These are phyloP conservation scores for Phaeodactylum tricornutum DNA, from an alignment of 108 stramenopile species.

Conservation along the genomic window DNA sequence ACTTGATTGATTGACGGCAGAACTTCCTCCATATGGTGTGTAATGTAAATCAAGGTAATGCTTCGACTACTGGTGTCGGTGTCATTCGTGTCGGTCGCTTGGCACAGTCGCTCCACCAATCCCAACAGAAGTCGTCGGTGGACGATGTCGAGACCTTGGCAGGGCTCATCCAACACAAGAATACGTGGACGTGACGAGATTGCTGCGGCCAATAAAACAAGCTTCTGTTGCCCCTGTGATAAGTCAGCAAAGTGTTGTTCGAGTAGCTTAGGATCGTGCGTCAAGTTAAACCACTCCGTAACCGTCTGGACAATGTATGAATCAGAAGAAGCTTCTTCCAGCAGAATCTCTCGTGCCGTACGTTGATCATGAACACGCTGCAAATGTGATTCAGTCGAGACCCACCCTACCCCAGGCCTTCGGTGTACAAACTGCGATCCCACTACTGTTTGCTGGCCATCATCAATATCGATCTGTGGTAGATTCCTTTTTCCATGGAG, in stretches of 20 bases:
- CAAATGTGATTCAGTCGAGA: constrained; percentile 72
- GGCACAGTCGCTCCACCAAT: constrained; percentile 44
- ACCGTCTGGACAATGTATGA: background rate
- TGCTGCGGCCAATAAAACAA: constrained; percentile 54
- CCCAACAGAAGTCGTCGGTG: constrained; percentile 38
- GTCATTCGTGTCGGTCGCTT: constrained; percentile 39
- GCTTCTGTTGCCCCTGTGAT: constrained; percentile 77
- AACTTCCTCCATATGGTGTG: constrained; percentile 62
- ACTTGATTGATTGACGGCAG: constrained; percentile 37
- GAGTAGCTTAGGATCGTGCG: background rate
- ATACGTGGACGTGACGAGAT: constrained; percentile 48
- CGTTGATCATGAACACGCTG: constrained; percentile 5
- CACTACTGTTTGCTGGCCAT: background rate
- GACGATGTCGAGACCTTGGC: constrained; percentile 57
- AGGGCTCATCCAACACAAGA: constrained; percentile 66
- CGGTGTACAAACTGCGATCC: too few relatives aligned
- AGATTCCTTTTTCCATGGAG: background rate
- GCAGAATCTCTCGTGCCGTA: background rate
- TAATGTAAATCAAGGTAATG: constrained; percentile 60
- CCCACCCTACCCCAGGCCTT: constrained; percentile 68
- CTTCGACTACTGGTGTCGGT: too few relatives aligned
- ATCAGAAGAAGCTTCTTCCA: background rate
- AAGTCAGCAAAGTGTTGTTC: constrained; percentile 34
- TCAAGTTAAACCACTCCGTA: background rate
- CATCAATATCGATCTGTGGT: background rate